Evolutionary conservation across 148 eudicot species (phyloP), one percentile per base, ranked within the genome.

Genomic region (Mesembryanthemum crystallinum): DNA sequence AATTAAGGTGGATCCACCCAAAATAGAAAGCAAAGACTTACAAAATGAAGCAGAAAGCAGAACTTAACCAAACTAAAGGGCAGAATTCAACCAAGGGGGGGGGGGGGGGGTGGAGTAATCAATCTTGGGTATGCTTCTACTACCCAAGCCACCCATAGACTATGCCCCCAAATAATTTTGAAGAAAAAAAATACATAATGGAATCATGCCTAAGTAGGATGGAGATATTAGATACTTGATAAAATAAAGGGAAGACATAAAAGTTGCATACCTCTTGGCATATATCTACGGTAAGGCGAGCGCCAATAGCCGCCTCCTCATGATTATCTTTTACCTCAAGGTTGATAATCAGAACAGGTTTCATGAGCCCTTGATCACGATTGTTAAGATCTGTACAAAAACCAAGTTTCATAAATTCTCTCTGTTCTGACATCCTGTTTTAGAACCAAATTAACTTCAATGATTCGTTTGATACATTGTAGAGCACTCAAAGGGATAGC

Each of bases 271-370:
- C 98, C 92, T 92, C 91, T 80, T 89, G 92, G 87, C 98, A 95
- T 79, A 95, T 77, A 73, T 82, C 81, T 62, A 95, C 82, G 47
- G 97, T 85, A 72, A 84, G 96, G 27, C 95, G 96, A 82, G 84
- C 98, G 51, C 97, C 98, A 33, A 89, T 78, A 58, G 97, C 92
- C 1, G 98, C 98, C 81, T 95, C 98, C 77, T 95, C 98, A 15
- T 95, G 98, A 87, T 95, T 95, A 82, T 95, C 98, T 83, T 90
- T 90, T 24, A 95, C 97, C 81, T 95, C 97, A 73, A 95, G 84
- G 80, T 95, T 95, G 75, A 92, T 90, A 17, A 95, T 81, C 70
- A 85, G 76, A 75, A 92, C 96, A 70, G 97, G 96, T 78, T 92
- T 92, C 87, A 95, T 66, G 57, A 90, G 91, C 23, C 76, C 81